These are phyloP conservation scores for Pogostemon cablin DNA, from an alignment of 257 asterid genomes.

Conservation along the genomic window DNA sequence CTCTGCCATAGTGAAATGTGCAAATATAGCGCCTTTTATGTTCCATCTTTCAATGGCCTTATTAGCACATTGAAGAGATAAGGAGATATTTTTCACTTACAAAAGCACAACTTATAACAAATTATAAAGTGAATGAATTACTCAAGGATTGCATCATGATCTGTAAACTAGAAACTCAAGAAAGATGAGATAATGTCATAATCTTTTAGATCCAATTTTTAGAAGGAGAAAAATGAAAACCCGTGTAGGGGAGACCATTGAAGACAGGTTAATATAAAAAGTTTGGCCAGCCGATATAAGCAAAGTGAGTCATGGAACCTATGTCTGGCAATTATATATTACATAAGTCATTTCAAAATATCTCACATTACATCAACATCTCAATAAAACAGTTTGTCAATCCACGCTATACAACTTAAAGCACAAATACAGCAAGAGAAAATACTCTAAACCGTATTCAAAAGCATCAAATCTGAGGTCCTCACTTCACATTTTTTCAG, in stretches of 20 bases:
- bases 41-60: constrained; percentile 2
- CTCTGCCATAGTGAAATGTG: not conserved
- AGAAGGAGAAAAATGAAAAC: not conserved
- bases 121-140: not conserved
- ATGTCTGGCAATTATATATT: not conserved
- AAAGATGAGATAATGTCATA: not conserved
- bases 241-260: no score
- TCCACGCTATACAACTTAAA: not conserved
- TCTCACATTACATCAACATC: not conserved
- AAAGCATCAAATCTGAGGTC: constrained; percentile 11
- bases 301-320: not conserved
- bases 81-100: not conserved
- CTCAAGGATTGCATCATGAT: not conserved
- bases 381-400: not conserved
- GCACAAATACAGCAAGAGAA: not conserved
- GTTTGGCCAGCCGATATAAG: not conserved
- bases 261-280: not conserved
- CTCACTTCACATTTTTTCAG: not conserved
- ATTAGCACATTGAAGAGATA: not conserved
- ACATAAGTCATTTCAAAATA: not conserved
- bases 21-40: not conserved
- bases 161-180: constrained; percentile 2
- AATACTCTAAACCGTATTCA: constrained; percentile 4
- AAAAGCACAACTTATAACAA: not conserved
- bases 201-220: not conserved